phyloP scores from a whole-genome alignment of 139 green algal species.

The Closterium sp. region DNA sequence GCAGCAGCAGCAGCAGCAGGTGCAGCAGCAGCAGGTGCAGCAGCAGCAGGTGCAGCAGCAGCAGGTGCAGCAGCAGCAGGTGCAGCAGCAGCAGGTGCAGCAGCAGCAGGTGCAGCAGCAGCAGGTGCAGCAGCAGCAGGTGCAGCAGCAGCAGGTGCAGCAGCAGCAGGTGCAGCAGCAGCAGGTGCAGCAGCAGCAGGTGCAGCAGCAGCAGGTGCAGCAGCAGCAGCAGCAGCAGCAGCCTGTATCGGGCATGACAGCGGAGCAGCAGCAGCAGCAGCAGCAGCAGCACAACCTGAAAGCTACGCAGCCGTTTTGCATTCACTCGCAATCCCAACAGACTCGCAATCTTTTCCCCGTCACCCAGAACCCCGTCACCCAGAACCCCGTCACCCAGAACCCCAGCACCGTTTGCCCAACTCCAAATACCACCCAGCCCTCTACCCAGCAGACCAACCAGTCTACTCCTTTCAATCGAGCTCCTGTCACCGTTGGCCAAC shows the following conservation, averaged over 20 bases:
- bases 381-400: no score
- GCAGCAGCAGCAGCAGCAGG: background rate
- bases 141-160: background rate
- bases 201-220: no score
- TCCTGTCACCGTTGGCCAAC: no score
- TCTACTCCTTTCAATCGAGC: no score
- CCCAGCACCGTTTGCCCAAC: no score
- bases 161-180: background rate
- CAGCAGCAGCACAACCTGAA: no score
- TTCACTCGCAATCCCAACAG: no score
- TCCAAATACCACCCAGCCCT: no score
- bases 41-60: constrained; percentile 2
- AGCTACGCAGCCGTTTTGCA: no score
- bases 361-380: no score
- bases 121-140: background rate
- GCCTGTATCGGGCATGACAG: background rate
- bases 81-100: background rate
- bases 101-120: background rate
- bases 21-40: background rate
- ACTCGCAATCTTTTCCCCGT: no score
- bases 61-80: constrained; percentile 4
- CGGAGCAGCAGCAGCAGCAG: background rate
- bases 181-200: background rate
- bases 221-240: background rate
- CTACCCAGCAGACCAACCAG: no score